Evolutionary conservation across 2,329 filamentous ascomycete genomes (phyloP).

Genomic region (Coccinonectria pachysandricola): DNA sequence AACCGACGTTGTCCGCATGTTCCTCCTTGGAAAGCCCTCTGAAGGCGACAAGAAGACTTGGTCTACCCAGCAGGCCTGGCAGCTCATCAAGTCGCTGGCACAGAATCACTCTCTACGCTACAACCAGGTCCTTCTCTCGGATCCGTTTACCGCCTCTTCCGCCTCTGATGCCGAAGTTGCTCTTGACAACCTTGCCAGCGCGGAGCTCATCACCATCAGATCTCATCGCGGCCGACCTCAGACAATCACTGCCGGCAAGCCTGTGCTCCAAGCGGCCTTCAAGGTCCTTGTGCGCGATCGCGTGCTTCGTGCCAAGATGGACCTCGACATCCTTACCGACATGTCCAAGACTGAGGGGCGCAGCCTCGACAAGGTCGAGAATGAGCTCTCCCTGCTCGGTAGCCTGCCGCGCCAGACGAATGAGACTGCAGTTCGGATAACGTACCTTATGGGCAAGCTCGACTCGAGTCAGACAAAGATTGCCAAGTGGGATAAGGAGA

Average conservation of each 20-base stretch:
- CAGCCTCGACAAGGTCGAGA: conserved; percentile 68
- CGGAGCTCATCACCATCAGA: conserved; percentile 73
- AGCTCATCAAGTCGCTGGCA: conserved; percentile 70
- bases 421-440: conserved; percentile 55
- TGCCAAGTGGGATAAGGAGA: conserved; percentile 62
- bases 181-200: conserved; percentile 69
- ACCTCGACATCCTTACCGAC: conserved; percentile 59
- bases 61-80: conserved; percentile 83
- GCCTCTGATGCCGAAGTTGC: conserved; percentile 59
- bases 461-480: conserved; percentile 66
- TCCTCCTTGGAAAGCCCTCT: conserved; percentile 55
- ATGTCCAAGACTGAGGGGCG: conserved; percentile 61
- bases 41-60: conserved; percentile 49
- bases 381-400: conserved; percentile 63
- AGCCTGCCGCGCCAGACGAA: conserved; percentile 58
- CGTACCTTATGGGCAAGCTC: conserved; percentile 67
- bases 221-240: conserved; percentile 67
- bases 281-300: conserved; percentile 57
- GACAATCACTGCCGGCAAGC: conserved; percentile 68
- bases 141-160: conserved; percentile 56
- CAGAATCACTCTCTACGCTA: conserved; percentile 62
- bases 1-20: conserved; percentile 88
- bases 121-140: conserved; percentile 71
- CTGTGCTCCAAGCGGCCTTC: conserved; percentile 81
- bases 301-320: conserved; percentile 63